Percentiles rank a stretch among this genome's conserved stretches.
Evolutionary conservation across 768 basidiomycete genomes (phyloP).

Genomic region (Leccinum subgranulosum): DNA sequence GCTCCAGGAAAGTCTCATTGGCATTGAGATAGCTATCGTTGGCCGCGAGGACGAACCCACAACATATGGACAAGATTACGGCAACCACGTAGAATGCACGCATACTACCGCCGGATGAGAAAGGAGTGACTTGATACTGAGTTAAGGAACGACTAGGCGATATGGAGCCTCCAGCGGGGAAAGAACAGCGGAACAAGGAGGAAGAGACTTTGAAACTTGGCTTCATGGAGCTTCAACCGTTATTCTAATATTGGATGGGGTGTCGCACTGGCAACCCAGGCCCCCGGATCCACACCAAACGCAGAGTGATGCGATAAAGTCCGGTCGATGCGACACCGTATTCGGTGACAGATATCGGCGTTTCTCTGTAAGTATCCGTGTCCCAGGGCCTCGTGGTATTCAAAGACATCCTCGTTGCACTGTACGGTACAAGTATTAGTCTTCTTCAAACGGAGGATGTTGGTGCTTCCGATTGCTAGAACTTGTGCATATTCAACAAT

Average conservation of each 20-base stretch:
- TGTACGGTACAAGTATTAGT: not conserved
- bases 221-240: not conserved
- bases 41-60: slow-evolving; percentile 8
- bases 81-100: not conserved
- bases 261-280: not conserved
- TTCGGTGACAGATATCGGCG: not conserved
- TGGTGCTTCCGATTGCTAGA: not conserved
- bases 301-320: not conserved
- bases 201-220: not conserved
- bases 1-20: slow-evolving; percentile 35
- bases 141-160: not conserved
- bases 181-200: not conserved
- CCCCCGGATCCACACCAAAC: not conserved
- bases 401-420: not conserved
- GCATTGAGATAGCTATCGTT: slow-evolving; percentile 9
- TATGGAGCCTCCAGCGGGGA: not conserved
- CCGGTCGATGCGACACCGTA: not conserved
- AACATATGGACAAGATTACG: slow-evolving; percentile 17
- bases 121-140: slow-evolving; percentile 2
- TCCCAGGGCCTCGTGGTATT: not conserved
- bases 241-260: not conserved
- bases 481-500: not conserved
- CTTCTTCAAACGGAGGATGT: not conserved
- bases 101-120: slow-evolving; percentile 9
- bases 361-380: not conserved